Base-by-base conservation (phyloP, 768 basidiomycete species). In the Russula brevipes region DNA sequence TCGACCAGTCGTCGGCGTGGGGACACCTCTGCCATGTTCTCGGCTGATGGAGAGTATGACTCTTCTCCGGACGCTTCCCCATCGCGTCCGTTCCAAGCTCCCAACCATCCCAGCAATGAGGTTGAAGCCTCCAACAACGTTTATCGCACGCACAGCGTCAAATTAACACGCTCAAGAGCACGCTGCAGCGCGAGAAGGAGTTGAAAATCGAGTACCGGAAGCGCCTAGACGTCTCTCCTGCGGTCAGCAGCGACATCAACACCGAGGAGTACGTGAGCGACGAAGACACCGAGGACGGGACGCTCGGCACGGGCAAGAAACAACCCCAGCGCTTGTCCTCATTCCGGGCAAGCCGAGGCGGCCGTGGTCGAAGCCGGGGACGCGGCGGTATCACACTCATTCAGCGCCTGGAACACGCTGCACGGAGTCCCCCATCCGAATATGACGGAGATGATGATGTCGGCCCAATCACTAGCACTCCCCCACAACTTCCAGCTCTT, bases 121-220 rank as follows among this genome's bases (percentile, higher is more conserved):
- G 84, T 92, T 45, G 91, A 94, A 69, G 83, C 85, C 76, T 94
- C 14, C 87, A 91, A 63, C 87, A 92, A 70, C 80, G 87, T 33
- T 79, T 94, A 41, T 88, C 90, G 11, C 91, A 94, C 73, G 89
- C 93, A 4, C 91, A 94, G 72, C 79, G 92, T 63, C 91, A 92
- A 70, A 87, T 94, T 70, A 82, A 79, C 65, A 92, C 91, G 16
- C 82, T 94, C 64, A 89, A 91, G 70, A 83, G 87, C 53, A 85
- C 86, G 0, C 72, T 94, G 57, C 84, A 85, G 70, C 80, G 91
- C 62, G 93, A 94, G 81, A 94, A 92, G 76, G 87, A 91, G 76
- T 76, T 85, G 59, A 83, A 87, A 39, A 82, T 91, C 71, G 86
- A 87, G 58, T 83, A 84, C 53, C 65, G 67, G 61, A 78, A 76